Percentiles rank a stretch among this genome's conserved stretches.
Conservation (phyloP, 2,329 filamentous ascomycete species). For the Monosporascus sp. region DNA sequence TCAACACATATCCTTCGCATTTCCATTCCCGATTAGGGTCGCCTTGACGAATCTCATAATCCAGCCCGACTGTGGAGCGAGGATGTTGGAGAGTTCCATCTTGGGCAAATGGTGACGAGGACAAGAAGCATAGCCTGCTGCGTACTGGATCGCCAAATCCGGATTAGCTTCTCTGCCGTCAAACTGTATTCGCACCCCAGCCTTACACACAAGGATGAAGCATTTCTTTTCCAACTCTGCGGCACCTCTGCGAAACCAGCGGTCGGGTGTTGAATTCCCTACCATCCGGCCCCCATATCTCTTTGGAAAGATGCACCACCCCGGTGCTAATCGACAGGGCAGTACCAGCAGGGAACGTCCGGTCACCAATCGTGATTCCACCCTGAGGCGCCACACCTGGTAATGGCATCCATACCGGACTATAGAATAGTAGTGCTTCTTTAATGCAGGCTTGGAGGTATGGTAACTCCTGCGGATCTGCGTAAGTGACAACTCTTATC, state of each 20-base stretch:
- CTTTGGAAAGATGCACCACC: slow-evolving; percentile 22
- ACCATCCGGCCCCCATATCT: slow-evolving; percentile 17
- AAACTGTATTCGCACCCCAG: background rate
- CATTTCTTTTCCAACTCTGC: slow-evolving; percentile 14
- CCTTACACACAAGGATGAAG: slow-evolving; percentile 13
- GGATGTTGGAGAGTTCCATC: slow-evolving; percentile 15
- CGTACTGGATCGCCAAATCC: slow-evolving; percentile 2
- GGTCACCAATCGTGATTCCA: slow-evolving; percentile 21
- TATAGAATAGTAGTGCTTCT: slow-evolving; percentile 25
- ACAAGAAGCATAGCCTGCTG: slow-evolving; percentile 12
- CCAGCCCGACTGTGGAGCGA: slow-evolving; percentile 12
- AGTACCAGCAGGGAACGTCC: slow-evolving; percentile 22
- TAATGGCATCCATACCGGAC: slow-evolving; percentile 21
- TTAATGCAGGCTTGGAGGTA: slow-evolving; percentile 31
- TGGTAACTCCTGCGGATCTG: slow-evolving; percentile 23
- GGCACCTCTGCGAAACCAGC: slow-evolving; percentile 13
- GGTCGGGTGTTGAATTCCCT: slow-evolving; percentile 15
- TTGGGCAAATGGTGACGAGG: slow-evolving; percentile 15
- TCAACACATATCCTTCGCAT: slow-evolving; percentile 20
- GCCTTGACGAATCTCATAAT: slow-evolving; percentile 16
- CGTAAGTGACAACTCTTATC: slow-evolving; percentile 13
- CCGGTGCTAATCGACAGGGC: slow-evolving; percentile 17
- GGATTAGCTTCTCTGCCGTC: background rate
- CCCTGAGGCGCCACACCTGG: slow-evolving; percentile 20
- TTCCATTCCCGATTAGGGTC: slow-evolving; percentile 18